phyloP scores from a whole-genome alignment of 805 yeast species.

The Ogataea angusta region DNA sequence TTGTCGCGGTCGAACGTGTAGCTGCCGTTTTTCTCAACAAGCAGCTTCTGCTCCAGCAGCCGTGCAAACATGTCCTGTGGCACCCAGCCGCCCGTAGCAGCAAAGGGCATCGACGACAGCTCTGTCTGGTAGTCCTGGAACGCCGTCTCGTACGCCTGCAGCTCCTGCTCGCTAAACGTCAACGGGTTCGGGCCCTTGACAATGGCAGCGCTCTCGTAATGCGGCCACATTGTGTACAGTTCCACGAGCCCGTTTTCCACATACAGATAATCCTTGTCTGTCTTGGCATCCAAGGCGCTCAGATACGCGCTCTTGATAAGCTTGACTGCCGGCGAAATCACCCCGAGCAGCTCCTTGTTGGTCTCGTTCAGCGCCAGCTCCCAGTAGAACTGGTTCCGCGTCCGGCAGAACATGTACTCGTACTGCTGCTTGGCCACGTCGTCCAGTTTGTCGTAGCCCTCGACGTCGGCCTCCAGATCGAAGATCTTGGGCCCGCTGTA shows the following conservation, averaged over 20 bases:
- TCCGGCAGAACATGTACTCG: conserved; percentile 81
- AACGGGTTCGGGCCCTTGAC: conserved; percentile 40
- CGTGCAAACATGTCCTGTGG: conserved; percentile 89
- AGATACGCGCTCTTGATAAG: conserved; percentile 61
- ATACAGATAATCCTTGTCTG: conserved; percentile 56
- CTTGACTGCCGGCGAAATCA: conserved; percentile 81
- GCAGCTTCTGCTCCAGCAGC: conserved; percentile 62
- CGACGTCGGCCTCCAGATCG: conserved; percentile 70
- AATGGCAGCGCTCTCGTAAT: conserved; percentile 55
- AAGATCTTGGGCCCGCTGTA: conserved; percentile 88
- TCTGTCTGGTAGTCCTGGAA: conserved; percentile 67
- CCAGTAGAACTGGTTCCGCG: conserved; percentile 89
- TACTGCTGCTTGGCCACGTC: conserved; percentile 77
- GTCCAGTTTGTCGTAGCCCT: conserved; percentile 60
- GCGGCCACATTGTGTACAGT: conserved; percentile 65
- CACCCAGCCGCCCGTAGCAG: conserved; percentile 91
- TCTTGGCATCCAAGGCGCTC: conserved; percentile 56
- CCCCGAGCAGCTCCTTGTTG: conserved; percentile 65
- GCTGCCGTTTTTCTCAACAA: conserved; percentile 53
- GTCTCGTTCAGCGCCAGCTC: conserved; percentile 69
- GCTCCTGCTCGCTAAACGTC: conserved; percentile 52
- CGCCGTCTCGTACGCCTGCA: conserved; percentile 53
- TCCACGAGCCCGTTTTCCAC: conserved; percentile 67
- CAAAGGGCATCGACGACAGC: conserved; percentile 71
- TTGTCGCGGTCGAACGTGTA: conserved; percentile 36